Percentiles rank a stretch among this genome's conserved stretches.
phyloP scores from a whole-genome alignment of 305 asterid species.

The Plantago coronopus region DNA sequence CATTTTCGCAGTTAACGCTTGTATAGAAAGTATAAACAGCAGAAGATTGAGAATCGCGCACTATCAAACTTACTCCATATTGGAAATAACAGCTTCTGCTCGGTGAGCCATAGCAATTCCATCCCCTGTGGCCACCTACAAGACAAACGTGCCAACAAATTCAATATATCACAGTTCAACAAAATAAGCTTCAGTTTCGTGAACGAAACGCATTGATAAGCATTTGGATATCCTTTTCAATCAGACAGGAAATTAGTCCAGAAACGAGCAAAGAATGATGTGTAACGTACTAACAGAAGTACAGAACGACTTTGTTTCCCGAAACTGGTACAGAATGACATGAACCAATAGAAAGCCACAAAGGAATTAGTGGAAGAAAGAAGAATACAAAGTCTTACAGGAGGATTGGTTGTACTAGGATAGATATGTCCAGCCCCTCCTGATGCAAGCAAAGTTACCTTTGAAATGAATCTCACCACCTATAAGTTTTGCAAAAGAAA shows the following conservation, averaged over 20 bases:
- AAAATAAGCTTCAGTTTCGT: background rate
- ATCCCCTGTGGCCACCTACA: constrained; percentile 97
- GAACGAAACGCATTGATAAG: too few species aligned
- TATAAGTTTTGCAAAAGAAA: constrained; percentile 25
- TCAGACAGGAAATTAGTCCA: background rate
- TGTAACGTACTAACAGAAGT: background rate
- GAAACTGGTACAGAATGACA: too few species aligned
- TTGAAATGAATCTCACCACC: constrained; percentile 93
- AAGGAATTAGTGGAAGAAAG: constrained; percentile 2
- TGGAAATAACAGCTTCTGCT: constrained; percentile 93
- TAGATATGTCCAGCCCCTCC: constrained; percentile 99
- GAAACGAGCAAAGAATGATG: constrained; percentile 2
- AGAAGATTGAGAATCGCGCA: too few species aligned
- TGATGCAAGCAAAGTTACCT: constrained; percentile 90
- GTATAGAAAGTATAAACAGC: too few species aligned
- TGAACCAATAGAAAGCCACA: constrained; percentile 9
- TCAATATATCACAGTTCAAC: background rate
- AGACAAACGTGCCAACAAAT: constrained; percentile 12
- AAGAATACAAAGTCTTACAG: constrained; percentile 38
- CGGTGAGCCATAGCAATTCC: constrained; percentile 99
- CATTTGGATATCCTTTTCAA: too few species aligned
- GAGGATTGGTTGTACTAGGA: constrained; percentile 93
- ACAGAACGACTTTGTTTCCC: background rate
- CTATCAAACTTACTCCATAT: constrained; percentile 79
- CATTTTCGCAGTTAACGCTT: too few species aligned